These are phyloP conservation scores for Glarea lozoyensis DNA, from an alignment of 495 filamentous ascomycete genomes.

Conservation along the genomic window DNA sequence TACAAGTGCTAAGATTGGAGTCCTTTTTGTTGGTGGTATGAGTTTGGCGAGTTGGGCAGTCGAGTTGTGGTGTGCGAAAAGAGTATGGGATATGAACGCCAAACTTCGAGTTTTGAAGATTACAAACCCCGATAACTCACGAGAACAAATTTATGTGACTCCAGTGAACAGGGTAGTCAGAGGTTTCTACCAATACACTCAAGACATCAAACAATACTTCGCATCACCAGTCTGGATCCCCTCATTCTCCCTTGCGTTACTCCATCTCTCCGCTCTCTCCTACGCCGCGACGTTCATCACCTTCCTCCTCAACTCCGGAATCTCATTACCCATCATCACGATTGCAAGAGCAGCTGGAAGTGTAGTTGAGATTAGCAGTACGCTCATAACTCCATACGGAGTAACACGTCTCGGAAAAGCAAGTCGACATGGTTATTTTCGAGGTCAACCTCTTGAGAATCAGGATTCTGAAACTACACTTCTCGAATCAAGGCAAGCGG, in stretches of 20 bases:
- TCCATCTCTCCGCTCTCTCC: slow-evolving; percentile 51
- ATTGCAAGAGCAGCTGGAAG: slow-evolving; percentile 42
- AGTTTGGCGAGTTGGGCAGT: slow-evolving; percentile 27
- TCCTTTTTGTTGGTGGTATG: slow-evolving; percentile 33
- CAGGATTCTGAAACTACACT: background rate
- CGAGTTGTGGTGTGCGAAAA: slow-evolving; percentile 29
- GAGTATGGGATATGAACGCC: slow-evolving; percentile 28
- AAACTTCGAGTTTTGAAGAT: slow-evolving; percentile 8
- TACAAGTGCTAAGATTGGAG: slow-evolving; percentile 34
- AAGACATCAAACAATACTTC: slow-evolving; percentile 33
- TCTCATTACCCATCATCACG: slow-evolving; percentile 43
- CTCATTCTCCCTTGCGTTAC: slow-evolving; percentile 43
- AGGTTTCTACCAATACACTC: slow-evolving; percentile 8
- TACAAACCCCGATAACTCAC: too few relatives aligned
- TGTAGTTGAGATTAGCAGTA: slow-evolving; percentile 41
- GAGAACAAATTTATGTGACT: too few relatives aligned
- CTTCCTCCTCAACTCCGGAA: slow-evolving; percentile 46
- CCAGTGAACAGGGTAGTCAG: background rate
- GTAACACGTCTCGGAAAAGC: slow-evolving; percentile 26
- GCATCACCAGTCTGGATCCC: slow-evolving; percentile 37
- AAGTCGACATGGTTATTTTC: slow-evolving; percentile 12
- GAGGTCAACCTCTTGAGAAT: background rate
- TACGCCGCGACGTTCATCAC: slow-evolving; percentile 54
- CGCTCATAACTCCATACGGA: slow-evolving; percentile 31
- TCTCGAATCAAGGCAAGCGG: too few relatives aligned